Conservation (phyloP, 306 rosid species). For the Hippophae tibetana region DNA sequence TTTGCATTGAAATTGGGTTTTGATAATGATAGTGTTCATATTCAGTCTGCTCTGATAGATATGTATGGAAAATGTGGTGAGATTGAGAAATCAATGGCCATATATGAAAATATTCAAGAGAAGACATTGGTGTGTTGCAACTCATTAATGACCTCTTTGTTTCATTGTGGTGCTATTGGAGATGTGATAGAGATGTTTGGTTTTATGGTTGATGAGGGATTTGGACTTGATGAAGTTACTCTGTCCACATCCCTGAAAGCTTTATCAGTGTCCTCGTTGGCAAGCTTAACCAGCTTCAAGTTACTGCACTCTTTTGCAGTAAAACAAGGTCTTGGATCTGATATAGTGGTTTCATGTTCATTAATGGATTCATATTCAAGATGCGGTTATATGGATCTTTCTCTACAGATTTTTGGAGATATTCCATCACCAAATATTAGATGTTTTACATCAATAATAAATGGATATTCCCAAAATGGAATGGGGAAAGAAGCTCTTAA, state of each 20-base stretch:
- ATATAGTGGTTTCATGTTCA: slow-evolving; percentile 53
- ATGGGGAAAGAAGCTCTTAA: slow-evolving; percentile 59
- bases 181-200: slow-evolving; percentile 77
- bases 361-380: slow-evolving; percentile 67
- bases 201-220: slow-evolving; percentile 59
- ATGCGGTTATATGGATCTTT: slow-evolving; percentile 48
- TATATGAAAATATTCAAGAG: slow-evolving; percentile 40
- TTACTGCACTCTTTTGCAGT: slow-evolving; percentile 54
- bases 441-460: slow-evolving; percentile 76
- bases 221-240: slow-evolving; percentile 58
- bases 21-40: slow-evolving; percentile 42
- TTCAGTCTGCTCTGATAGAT: slow-evolving; percentile 71
- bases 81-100: slow-evolving; percentile 48
- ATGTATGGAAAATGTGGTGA: slow-evolving; percentile 77
- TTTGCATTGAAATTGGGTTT: slow-evolving; percentile 45
- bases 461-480: slow-evolving; percentile 68
- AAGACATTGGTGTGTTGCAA: slow-evolving; percentile 58
- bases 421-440: slow-evolving; percentile 49
- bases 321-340: slow-evolving; percentile 57
- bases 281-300: slow-evolving; percentile 37
- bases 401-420: slow-evolving; percentile 41
- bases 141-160: slow-evolving; percentile 77
- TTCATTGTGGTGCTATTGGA: slow-evolving; percentile 40
- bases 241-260: slow-evolving; percentile 64
- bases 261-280: slow-evolving; percentile 38